Conservation (phyloP, 176 grass and related monocot species). For the Triticum urartu region DNA sequence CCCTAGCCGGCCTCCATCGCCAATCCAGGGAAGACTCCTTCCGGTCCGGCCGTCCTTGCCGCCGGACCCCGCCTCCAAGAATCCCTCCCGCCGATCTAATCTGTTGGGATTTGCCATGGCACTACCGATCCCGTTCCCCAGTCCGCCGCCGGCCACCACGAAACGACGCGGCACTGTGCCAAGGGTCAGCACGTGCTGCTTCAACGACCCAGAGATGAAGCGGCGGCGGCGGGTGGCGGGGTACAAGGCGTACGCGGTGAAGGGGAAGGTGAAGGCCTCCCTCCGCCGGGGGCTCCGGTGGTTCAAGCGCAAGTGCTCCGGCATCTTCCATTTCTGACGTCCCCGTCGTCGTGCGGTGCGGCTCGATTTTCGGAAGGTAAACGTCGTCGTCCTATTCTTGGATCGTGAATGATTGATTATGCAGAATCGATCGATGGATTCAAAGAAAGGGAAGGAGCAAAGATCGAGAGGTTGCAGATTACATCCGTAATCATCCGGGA, state of each 20-base stretch:
- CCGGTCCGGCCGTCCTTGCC: not conserved
- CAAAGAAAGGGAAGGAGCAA: not conserved
- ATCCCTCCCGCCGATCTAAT: not conserved
- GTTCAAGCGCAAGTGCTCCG: slow-evolving; percentile 78
- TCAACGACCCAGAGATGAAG: slow-evolving; percentile 81
- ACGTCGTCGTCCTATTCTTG: not conserved
- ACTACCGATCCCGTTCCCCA: not conserved
- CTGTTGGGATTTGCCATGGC: not conserved
- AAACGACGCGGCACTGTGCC: slow-evolving; percentile 4
- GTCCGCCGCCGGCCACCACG: not conserved
- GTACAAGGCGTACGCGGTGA: slow-evolving; percentile 76
- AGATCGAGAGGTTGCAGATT: not conserved
- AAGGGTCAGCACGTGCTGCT: slow-evolving; percentile 38
- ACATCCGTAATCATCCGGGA: not conserved
- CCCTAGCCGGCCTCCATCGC: slow-evolving; percentile 14
- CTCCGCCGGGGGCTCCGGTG: slow-evolving; percentile 68
- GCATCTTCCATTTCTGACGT: slow-evolving; percentile 49
- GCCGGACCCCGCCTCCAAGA: not conserved
- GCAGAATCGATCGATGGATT: not conserved
- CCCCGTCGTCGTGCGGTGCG: no score
- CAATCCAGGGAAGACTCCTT: not conserved
- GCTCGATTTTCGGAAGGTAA: not conserved
- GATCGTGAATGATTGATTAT: not conserved
- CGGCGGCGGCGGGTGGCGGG: slow-evolving; percentile 58
- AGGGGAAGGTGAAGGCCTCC: slow-evolving; percentile 79